Percentiles rank a stretch among this genome's conserved stretches.
phyloP scores from a whole-genome alignment of 1,284 basidiomycete genomes.

The Golubevia pallescens region DNA sequence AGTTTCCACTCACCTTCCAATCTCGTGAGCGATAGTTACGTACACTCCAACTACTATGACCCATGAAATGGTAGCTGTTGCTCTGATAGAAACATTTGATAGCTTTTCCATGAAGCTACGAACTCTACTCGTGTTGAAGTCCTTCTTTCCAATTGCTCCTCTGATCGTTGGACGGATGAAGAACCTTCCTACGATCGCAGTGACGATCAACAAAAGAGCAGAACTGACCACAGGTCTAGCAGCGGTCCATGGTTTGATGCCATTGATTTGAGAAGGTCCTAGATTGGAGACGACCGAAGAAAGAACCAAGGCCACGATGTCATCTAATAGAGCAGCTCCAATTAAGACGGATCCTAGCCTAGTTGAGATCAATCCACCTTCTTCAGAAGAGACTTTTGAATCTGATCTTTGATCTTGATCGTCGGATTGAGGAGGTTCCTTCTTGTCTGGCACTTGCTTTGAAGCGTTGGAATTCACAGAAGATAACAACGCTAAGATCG shows the following conservation, averaged over 20 bases:
- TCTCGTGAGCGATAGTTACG: constrained; percentile 6
- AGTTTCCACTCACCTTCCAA: constrained; percentile 7
- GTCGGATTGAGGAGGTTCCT: background rate
- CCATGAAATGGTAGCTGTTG: background rate
- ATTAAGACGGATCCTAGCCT: constrained; percentile 29
- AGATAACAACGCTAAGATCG: constrained; percentile 25
- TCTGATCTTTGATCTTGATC: background rate
- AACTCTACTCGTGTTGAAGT: background rate
- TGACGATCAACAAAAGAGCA: constrained; percentile 15
- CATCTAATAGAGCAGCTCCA: constrained; percentile 35
- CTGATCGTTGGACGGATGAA: constrained; percentile 1
- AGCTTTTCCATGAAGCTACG: background rate
- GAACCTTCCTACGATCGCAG: constrained; percentile 5
- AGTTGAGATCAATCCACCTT: constrained; percentile 15
- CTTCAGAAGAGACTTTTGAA: background rate
- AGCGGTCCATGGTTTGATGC: constrained; percentile 22
- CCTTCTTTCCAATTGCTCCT: background rate
- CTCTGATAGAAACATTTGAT: background rate
- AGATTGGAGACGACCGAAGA: constrained; percentile 20
- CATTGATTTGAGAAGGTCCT: background rate
- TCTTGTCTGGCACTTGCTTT: background rate
- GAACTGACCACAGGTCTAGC: constrained; percentile 28
- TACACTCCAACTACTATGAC: background rate
- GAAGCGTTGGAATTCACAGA: background rate
- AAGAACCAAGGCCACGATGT: constrained; percentile 34